Evolutionary conservation across 495 filamentous ascomycete species (phyloP).

Genomic region (Lindgomyces ingoldianus): DNA sequence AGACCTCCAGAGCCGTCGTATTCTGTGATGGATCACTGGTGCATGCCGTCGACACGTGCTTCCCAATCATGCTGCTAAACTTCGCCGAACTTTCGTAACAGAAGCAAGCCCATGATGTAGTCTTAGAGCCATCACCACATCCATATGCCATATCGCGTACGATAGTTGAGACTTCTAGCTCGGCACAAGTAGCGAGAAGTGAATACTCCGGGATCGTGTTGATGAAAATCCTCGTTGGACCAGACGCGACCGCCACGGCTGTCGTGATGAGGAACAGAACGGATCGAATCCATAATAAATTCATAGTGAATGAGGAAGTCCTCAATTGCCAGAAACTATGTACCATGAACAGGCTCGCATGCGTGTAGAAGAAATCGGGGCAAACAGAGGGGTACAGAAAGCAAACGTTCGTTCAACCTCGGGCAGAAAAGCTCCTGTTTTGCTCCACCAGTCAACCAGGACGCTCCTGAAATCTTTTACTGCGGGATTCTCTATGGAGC

Average conservation of each 20-base stretch:
- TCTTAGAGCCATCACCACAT: slow-evolving; percentile 12
- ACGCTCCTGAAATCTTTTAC: no score
- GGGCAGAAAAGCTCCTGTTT: no score
- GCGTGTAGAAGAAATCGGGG: no score
- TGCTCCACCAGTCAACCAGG: no score
- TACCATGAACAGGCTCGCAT: no score
- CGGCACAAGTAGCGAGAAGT: slow-evolving; percentile 16
- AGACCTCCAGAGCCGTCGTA: slow-evolving; percentile 8
- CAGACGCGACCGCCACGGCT: neutral
- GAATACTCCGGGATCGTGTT: slow-evolving; percentile 14
- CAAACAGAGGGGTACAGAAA: no score
- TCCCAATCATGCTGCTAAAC: slow-evolving; percentile 18
- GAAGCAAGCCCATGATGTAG: slow-evolving; percentile 22
- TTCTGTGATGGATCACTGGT: slow-evolving; percentile 1
- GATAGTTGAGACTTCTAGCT: slow-evolving; percentile 14
- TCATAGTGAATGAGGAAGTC: no score
- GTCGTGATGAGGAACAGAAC: neutral
- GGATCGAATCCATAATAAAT: neutral
- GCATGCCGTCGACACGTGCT: slow-evolving; percentile 18
- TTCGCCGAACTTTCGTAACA: slow-evolving; percentile 20
- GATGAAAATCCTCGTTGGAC: slow-evolving; percentile 23
- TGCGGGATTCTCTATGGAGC: no score
- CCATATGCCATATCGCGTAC: slow-evolving; percentile 19
- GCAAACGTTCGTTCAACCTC: no score
- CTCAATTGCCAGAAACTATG: no score